Evolutionary conservation across 2,329 filamentous ascomycete species (phyloP).

Genomic region (Sarocladiaceae sp.): DNA sequence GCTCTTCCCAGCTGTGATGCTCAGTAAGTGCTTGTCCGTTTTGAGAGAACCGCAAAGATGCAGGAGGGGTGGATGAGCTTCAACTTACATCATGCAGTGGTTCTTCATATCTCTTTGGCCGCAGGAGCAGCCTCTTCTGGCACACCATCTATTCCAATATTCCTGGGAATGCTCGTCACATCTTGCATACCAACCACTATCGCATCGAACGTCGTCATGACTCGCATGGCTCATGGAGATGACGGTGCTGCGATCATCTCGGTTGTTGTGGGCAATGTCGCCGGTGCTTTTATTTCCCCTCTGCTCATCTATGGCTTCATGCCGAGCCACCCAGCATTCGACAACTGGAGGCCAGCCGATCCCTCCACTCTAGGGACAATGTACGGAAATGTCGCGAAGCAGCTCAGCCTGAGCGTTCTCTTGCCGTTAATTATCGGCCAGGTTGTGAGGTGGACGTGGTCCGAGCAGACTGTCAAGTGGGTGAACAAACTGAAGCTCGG

Average conservation of each 20-base stretch:
- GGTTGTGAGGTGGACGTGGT: conserved; percentile 45
- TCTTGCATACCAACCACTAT: conserved; percentile 70
- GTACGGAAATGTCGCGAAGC: conserved; percentile 63
- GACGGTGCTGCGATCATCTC: conserved; percentile 52
- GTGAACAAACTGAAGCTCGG: conserved; percentile 50
- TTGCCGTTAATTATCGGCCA: conserved; percentile 62
- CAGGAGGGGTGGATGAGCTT: too few species aligned
- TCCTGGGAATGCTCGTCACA: conserved; percentile 64
- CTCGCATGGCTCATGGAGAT: conserved; percentile 62
- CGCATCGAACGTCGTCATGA: conserved; percentile 72
- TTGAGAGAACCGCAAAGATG: too few species aligned
- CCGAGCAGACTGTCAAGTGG: conserved; percentile 46
- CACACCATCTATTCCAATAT: conserved; percentile 58
- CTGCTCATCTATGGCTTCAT: conserved; percentile 60
- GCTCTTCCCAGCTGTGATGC: conserved; percentile 58
- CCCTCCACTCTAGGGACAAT: conserved; percentile 52
- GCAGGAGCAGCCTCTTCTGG: conserved; percentile 44
- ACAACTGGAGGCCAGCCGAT: conserved; percentile 49
- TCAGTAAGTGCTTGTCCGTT: too few species aligned
- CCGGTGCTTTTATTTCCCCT: conserved; percentile 64
- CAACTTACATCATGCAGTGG: too few species aligned
- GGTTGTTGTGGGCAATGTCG: conserved; percentile 65
- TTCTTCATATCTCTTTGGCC: conserved; percentile 43
- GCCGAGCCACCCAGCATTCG: conserved; percentile 45
- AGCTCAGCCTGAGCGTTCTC: conserved; percentile 63